phyloP scores from a whole-genome alignment of 306 rosid species.

The Lagenaria siceraria region DNA sequence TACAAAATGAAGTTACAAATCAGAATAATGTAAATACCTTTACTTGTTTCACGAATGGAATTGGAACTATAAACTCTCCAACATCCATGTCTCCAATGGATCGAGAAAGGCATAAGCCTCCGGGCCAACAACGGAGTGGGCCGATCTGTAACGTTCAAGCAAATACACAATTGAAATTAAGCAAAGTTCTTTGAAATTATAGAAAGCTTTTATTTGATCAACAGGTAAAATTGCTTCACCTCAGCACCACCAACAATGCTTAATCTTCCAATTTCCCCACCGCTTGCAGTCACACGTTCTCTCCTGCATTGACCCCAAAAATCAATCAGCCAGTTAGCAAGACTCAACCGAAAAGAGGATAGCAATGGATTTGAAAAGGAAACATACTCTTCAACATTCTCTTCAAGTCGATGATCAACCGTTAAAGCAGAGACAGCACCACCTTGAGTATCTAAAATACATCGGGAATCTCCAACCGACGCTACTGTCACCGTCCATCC shows the following conservation, averaged over 20 bases:
- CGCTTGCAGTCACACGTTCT: conserved; percentile 89
- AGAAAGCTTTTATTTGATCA: background rate
- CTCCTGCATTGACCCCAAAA: conserved; percentile 37
- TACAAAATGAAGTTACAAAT: background rate
- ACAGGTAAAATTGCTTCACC: conserved; percentile 29
- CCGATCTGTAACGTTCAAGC: conserved; percentile 54
- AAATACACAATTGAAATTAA: background rate
- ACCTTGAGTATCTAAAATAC: conserved; percentile 84
- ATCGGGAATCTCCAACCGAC: conserved; percentile 95
- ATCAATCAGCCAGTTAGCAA: conserved; percentile 4
- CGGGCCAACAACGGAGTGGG: conserved; percentile 99
- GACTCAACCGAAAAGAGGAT: background rate
- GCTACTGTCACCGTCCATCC: conserved; percentile 99
- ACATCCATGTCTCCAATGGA: conserved; percentile 99
- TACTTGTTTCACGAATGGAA: conserved; percentile 91
- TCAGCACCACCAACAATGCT: conserved; percentile 88
- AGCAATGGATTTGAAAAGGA: background rate
- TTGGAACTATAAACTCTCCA: conserved; percentile 89
- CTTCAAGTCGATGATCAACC: conserved; percentile 93
- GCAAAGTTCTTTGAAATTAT: background rate
- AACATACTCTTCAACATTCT: conserved; percentile 77
- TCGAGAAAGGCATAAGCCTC: conserved; percentile 94
- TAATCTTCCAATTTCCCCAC: conserved; percentile 96
- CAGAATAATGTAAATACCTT: conserved; percentile 37
- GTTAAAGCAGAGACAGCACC: conserved; percentile 71